phyloP scores from a whole-genome alignment of 331 rosid genomes.

The Arachis monticola region DNA sequence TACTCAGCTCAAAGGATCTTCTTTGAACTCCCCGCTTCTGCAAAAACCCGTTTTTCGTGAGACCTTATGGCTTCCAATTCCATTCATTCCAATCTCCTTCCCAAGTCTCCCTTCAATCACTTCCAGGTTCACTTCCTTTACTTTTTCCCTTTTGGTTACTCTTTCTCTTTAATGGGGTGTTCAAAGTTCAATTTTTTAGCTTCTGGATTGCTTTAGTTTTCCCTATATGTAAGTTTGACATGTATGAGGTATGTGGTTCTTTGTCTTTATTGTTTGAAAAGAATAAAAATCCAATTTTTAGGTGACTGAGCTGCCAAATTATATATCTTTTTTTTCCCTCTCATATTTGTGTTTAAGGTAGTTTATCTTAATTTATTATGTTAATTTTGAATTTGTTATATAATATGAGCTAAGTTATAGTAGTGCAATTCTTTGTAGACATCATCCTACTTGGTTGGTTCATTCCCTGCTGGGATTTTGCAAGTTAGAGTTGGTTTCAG shows the following conservation, averaged over 20 bases:
- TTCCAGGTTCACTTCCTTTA: conserved; percentile 54
- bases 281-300: not conserved
- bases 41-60: not conserved
- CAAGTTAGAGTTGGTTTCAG: conserved; percentile 58
- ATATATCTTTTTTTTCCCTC: not conserved
- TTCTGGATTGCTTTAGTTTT: conserved; percentile 10
- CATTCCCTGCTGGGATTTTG: conserved; percentile 60
- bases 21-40: too few relatives aligned
- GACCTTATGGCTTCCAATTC: conserved; percentile 49
- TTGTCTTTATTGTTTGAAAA: not conserved
- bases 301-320: not conserved
- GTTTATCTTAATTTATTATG: conserved; percentile 17
- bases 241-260: not conserved
- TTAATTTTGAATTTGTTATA: not conserved
- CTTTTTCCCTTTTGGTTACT: not conserved
- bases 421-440: conserved; percentile 49
- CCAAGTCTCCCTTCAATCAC: conserved; percentile 59
- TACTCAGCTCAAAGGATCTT: too few relatives aligned
- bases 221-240: conserved; percentile 18
- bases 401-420: conserved; percentile 41
- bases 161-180: not conserved
- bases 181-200: conserved; percentile 26
- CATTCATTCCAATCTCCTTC: conserved; percentile 45
- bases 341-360: not conserved
- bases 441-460: conserved; percentile 60